Evolutionary conservation across 2,329 filamentous ascomycete species (phyloP), one percentile per base, ranked within the genome.

Genomic region (Pyrenochaeta sp.): DNA sequence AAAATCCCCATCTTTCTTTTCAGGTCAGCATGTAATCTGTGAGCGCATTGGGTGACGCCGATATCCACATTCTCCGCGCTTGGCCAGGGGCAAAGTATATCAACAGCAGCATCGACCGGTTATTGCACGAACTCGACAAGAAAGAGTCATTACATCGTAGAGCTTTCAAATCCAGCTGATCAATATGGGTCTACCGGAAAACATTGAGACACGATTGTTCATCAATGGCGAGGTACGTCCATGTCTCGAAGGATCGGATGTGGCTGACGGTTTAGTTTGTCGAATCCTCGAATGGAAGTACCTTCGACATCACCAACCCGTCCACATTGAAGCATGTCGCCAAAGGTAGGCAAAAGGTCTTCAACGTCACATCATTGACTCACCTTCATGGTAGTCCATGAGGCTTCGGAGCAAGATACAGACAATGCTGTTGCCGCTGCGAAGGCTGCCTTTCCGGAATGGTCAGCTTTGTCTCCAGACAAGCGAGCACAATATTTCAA

Each of bases 281-380:
- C 28, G 63, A 65, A 47, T 58, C 63, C 10, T 68, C 63, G 3
- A 44, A 68, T 47, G 62, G 63, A 14, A 68, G 66, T 37, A 68
- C 62, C 1, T 67, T 92, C 69, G 87, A 91, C 64, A 78, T 93
- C 51, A 77, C 85, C 72, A 89, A 93, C 72, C 89, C 89, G 13
- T 87, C 89, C 37, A 92, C 89, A 54, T 89, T 91, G 74, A 87
- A 90, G 73, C 82, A 90, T 51, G 85, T 92, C 46, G 92, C 89
- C 9, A 84, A 88, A 45, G 88, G 92, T 39, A 86, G 86, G 28
- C 17, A 11, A 28, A 21, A 11, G 2, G 15, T 11, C 21, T 32
- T 13, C 10, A 3, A 38, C 10, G 20, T 8, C 4, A 35, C 10
- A 13, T 6, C 7, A 8, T 9, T 24, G 21, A 26, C 35, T 39